These are phyloP conservation scores for Metschnikowia colocasiae DNA, from an alignment of 805 yeast species.

Conservation along the genomic window DNA sequence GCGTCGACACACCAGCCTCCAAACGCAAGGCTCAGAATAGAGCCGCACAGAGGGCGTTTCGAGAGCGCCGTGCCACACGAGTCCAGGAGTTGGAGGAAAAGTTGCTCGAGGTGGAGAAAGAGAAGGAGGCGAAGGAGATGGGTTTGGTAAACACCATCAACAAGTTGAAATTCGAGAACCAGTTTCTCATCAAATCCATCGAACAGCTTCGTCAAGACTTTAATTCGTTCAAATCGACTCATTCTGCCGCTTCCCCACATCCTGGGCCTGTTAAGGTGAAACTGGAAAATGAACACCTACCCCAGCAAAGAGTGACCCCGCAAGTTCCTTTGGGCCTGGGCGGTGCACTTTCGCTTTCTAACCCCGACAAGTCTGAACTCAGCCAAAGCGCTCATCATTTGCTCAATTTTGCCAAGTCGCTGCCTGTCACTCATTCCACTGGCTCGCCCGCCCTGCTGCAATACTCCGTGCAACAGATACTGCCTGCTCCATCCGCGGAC, in stretches of 20 bases:
- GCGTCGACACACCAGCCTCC: conserved; percentile 75
- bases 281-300: background rate
- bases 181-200: conserved; percentile 36
- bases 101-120: conserved; percentile 63
- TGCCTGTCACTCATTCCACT: conserved; percentile 16
- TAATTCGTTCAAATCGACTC: conserved; percentile 13
- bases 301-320: background rate
- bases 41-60: conserved; percentile 90
- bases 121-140: conserved; percentile 57
- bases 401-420: conserved; percentile 19
- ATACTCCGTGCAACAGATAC: conserved; percentile 44
- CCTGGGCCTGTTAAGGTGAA: conserved; percentile 1
- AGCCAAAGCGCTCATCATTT: conserved; percentile 21
- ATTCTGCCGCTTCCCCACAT: conserved; percentile 7
- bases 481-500: conserved; percentile 52
- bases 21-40: conserved; percentile 88
- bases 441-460: conserved; percentile 25
- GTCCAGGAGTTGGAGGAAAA: conserved; percentile 74
- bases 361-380: conserved; percentile 14
- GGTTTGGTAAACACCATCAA: conserved; percentile 50
- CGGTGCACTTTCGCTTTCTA: background rate
- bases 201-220: conserved; percentile 41
- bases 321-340: background rate
- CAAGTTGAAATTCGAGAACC: conserved; percentile 45
- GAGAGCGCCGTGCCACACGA: conserved; percentile 81